phyloP scores from a whole-genome alignment of 1,284 basidiomycete species.

The Cryptococcus wingfieldii region DNA sequence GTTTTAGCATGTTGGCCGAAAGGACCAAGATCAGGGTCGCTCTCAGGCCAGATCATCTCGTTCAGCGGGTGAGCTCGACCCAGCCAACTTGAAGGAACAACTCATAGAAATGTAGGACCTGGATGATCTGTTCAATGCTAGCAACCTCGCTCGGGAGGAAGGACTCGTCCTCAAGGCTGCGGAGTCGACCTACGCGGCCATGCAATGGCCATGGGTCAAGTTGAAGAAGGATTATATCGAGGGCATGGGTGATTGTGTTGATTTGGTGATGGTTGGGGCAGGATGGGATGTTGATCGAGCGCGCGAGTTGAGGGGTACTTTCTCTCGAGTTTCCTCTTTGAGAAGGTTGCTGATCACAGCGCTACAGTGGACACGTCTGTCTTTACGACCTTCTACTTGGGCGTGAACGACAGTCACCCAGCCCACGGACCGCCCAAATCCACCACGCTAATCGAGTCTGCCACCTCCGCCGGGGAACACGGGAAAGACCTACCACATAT shows the following conservation, averaged over 20 bases:
- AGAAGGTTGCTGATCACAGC: not conserved
- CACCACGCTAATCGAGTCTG: too few species aligned
- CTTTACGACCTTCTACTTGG: conserved; percentile 75
- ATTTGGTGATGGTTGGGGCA: conserved; percentile 70
- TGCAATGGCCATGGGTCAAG: conserved; percentile 68
- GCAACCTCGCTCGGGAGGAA: conserved; percentile 54
- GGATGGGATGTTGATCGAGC: conserved; percentile 73
- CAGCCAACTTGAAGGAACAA: too few species aligned
- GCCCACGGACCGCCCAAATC: too few species aligned
- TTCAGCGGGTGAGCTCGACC: too few species aligned
- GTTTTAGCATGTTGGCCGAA: conserved; percentile 61
- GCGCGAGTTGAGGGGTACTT: conserved; percentile 64
- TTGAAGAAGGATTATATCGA: conserved; percentile 76
- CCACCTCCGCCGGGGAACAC: conserved; percentile 12
- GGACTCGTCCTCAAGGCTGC: conserved; percentile 73
- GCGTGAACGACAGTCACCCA: conserved; percentile 37
- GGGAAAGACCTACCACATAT: conserved; percentile 55
- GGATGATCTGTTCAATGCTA: conserved; percentile 54
- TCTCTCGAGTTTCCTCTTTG: not conserved
- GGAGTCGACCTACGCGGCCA: conserved; percentile 62
- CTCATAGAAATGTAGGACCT: conserved; percentile 35
- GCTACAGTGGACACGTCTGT: conserved; percentile 62
- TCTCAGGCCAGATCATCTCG: too few species aligned
- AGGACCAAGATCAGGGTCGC: conserved; percentile 30
- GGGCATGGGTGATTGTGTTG: conserved; percentile 73